Conservation (phyloP, 1,139 yeast genomes). For the Taphrina wiesneri region DNA sequence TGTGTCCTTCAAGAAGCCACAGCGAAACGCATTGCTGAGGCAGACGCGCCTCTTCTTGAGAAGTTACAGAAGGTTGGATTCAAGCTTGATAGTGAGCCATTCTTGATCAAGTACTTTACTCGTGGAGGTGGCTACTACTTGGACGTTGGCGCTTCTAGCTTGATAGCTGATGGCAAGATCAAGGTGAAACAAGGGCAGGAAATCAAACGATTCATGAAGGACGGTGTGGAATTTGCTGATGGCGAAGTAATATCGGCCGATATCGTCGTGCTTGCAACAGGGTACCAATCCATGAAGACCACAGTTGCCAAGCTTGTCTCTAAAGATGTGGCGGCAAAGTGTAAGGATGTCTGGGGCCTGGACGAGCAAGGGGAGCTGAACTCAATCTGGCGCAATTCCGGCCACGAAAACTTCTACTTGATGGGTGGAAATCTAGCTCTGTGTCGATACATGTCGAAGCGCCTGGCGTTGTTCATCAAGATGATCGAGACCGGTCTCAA, state of each 20-base stretch:
- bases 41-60: conserved; percentile 46
- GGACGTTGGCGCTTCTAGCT: conserved; percentile 51
- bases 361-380: conserved; percentile 42
- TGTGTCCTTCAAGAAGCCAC: conserved; percentile 47
- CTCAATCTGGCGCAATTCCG: conserved; percentile 40
- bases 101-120: conserved; percentile 43
- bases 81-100: conserved; percentile 48
- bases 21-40: conserved; percentile 44
- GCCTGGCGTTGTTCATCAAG: conserved; percentile 41
- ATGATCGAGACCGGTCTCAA: conserved; percentile 41
- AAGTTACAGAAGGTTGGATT: conserved; percentile 48
- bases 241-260: conserved; percentile 48
- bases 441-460: conserved; percentile 40
- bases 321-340: conserved; percentile 44
- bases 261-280: conserved; percentile 52
- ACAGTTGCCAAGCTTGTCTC: conserved; percentile 49
- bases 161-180: conserved; percentile 49
- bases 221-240: conserved; percentile 50
- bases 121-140: conserved; percentile 54
- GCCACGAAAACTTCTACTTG: conserved; percentile 40
- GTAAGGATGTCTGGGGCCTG: conserved; percentile 42
- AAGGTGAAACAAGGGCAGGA: conserved; percentile 47
- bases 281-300: conserved; percentile 51
- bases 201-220: conserved; percentile 47
- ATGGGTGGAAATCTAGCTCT: conserved; percentile 40